Conservation (phyloP, 2,329 filamentous ascomycete genomes). For the Diaporthe sp. region DNA sequence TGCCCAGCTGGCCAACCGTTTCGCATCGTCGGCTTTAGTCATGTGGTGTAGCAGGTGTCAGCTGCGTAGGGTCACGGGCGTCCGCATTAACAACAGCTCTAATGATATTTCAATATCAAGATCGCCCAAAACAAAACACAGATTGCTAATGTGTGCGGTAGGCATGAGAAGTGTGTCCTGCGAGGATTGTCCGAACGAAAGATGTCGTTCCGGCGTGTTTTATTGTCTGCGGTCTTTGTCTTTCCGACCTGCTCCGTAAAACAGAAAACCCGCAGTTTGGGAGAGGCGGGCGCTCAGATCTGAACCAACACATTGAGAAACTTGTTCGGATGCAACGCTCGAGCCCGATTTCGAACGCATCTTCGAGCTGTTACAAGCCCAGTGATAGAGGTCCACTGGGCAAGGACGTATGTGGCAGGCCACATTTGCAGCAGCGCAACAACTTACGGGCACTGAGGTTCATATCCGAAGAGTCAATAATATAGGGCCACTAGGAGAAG, state of each 20-base stretch:
- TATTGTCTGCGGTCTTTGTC: neutral
- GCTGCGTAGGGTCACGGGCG: no score
- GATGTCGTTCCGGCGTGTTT: neutral
- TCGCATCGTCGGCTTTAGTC: neutral
- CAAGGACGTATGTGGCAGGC: neutral
- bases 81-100: neutral
- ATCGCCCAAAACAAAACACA: neutral
- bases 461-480: accelerated
- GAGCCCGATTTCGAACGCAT: neutral
- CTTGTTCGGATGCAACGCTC: no score
- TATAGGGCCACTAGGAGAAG: no score
- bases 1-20: neutral
- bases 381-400: no score
- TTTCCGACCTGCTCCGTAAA: neutral
- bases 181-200: neutral
- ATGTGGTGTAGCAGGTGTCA: neutral
- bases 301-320: neutral
- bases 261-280: neutral
- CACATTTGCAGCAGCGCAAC: neutral
- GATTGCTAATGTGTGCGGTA: neutral
- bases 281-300: neutral
- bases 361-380: no score
- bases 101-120: neutral
- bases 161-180: no score
- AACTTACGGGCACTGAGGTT: accelerated